Base-by-base conservation (phyloP, 2,329 filamentous ascomycete genomes). In the Colletotrichum sp. region DNA sequence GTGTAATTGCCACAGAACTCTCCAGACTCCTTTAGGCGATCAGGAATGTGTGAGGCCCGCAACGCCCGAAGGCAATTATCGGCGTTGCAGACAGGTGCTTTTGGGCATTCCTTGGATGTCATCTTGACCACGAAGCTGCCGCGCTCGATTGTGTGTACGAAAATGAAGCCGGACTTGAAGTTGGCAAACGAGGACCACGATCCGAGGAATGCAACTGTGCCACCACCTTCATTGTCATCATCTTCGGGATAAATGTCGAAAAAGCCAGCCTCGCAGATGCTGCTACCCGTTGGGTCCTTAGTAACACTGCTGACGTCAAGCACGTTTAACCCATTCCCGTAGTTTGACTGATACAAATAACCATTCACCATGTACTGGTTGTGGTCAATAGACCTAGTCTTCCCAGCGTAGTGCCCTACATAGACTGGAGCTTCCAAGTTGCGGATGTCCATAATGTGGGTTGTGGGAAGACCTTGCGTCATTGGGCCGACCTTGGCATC, bases 391-490 rank as follows among this genome's bases (percentile, higher is more conserved):
- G 77, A 74, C 16, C 80, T 80, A 7, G 79, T 81, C 79, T 84
- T 84, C 61, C 82, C 82, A 78, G 85, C 82, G 79, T 84, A 87
- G 76, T 81, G 76, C 12, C 86, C 86, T 2, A 84, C 85, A 68
- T 86, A 81, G 32, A 81, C 82, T 5, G 87, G 87, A 1, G 79
- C 79, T 64, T 85, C 84, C 34, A 89, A 83, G 18, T 80, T 79
- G 24, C 80, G 79, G 74, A 89, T 86, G 79, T 88, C 86, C 81
- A 86, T 87, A 77, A 89, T 87, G 79, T 87, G 88, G 0, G 86
- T 86, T 61, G 86, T 85, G 7, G 87, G 85, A 76, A 83, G 85
- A 2, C 85, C 84, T 55, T 87, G 82, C 4, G 81, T 81, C 6
- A 83, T 86, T 1, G 81, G 79, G n/a, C 84, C 85, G 13, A 83